Percentiles rank a stretch among this genome's conserved stretches.
phyloP scores from a whole-genome alignment of 805 yeast species.

The Scheffersomyces ergatensis region DNA sequence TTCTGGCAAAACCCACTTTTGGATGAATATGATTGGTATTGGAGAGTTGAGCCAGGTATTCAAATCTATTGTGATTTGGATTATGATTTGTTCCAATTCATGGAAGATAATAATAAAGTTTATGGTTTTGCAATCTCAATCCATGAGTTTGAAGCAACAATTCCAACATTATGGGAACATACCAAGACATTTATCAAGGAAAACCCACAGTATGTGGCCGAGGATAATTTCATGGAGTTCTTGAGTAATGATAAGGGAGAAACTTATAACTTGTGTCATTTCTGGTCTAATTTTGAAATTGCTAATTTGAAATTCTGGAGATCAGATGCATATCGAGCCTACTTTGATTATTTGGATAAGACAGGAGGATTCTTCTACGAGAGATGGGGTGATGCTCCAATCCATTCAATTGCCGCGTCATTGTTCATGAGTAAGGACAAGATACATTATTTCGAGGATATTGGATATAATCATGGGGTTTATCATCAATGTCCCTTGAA shows the following conservation, averaged over 20 bases:
- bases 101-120: conserved; percentile 72
- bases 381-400: conserved; percentile 95
- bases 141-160: conserved; percentile 79
- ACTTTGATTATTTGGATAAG: conserved; percentile 71
- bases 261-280: conserved; percentile 78
- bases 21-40: conserved; percentile 81
- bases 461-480: conserved; percentile 83
- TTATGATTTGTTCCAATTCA: conserved; percentile 80
- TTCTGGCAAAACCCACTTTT: conserved; percentile 76
- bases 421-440: conserved; percentile 68
- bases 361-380: conserved; percentile 92
- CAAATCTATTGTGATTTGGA: conserved; percentile 79
- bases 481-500: conserved; percentile 79
- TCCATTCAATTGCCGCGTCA: conserved; percentile 84
- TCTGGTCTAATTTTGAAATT: conserved; percentile 89
- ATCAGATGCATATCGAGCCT: conserved; percentile 62
- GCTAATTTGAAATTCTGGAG: conserved; percentile 76
- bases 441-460: conserved; percentile 76
- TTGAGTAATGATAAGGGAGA: conserved; percentile 66
- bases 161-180: conserved; percentile 80
- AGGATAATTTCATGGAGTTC: conserved; percentile 68
- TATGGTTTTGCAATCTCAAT: conserved; percentile 87
- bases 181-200: conserved; percentile 64
- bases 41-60: conserved; percentile 93
- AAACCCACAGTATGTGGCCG: conserved; percentile 58